These are phyloP conservation scores for Aurifilum marmelostoma DNA, from an alignment of 2,329 filamentous ascomycete species.

Conservation along the genomic window DNA sequence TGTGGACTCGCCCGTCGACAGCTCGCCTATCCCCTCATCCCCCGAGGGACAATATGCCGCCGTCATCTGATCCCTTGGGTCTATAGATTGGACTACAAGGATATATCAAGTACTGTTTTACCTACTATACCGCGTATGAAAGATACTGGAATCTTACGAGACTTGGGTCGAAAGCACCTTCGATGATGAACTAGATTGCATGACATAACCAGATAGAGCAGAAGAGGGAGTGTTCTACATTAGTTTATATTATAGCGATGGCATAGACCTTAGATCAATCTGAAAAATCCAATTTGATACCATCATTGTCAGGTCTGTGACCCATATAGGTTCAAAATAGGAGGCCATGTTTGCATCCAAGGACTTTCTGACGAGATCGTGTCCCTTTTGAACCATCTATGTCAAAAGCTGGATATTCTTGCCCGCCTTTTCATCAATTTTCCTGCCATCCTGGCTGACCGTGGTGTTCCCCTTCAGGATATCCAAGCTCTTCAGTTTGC, in stretches of 20 bases:
- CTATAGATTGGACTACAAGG: no score
- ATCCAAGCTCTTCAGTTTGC: constrained; percentile 44
- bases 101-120: neutral
- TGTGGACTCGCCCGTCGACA: constrained; percentile 26
- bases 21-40: constrained; percentile 19
- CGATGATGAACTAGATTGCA: neutral
- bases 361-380: neutral
- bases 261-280: neutral
- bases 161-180: neutral
- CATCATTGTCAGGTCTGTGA: neutral
- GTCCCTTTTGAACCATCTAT: neutral
- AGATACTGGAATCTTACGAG: no score
- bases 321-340: neutral
- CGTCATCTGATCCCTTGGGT: neutral
- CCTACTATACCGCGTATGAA: neutral
- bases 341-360: neutral
- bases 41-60: constrained; percentile 16
- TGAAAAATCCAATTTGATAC: neutral
- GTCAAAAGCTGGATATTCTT: constrained; percentile 21
- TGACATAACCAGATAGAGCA: neutral
- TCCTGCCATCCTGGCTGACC: constrained; percentile 32
- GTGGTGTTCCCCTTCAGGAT: constrained; percentile 42
- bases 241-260: neutral
- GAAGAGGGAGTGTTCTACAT: neutral
- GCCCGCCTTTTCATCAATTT: constrained; percentile 13